Evolutionary conservation across 768 basidiomycete species (phyloP).

Genomic region (Plicaturopsis crispa): DNA sequence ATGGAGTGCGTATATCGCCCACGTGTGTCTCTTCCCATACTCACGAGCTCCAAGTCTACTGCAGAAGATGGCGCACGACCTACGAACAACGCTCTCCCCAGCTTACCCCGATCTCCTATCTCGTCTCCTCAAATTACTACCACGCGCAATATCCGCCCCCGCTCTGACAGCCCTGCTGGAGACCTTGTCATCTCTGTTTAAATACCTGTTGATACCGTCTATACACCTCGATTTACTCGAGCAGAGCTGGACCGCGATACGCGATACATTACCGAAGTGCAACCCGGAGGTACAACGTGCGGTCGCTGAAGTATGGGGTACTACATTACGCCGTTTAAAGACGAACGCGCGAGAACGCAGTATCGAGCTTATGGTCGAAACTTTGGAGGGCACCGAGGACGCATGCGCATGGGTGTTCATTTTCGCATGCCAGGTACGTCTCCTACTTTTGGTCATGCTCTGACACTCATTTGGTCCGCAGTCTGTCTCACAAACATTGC

Average conservation of each 20-base stretch:
- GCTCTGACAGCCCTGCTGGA: slow-evolving; percentile 58
- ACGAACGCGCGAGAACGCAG: slow-evolving; percentile 46
- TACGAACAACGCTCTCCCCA: slow-evolving; percentile 69
- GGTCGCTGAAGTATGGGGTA: slow-evolving; percentile 85
- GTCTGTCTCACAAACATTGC: slow-evolving; percentile 81
- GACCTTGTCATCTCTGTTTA: slow-evolving; percentile 64
- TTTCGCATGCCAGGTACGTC: slow-evolving; percentile 68
- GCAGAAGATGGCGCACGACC: slow-evolving; percentile 72
- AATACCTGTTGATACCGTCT: slow-evolving; percentile 62
- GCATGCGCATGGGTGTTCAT: slow-evolving; percentile 69
- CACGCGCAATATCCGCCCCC: slow-evolving; percentile 48
- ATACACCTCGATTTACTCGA: slow-evolving; percentile 44
- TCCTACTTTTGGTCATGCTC: neutral
- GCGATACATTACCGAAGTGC: slow-evolving; percentile 46
- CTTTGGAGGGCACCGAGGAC: slow-evolving; percentile 46
- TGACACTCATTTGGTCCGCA: slow-evolving; percentile 17
- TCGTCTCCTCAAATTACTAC: slow-evolving; percentile 49
- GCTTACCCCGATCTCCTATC: slow-evolving; percentile 49
- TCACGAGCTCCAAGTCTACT: slow-evolving; percentile 42
- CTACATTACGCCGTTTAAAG: slow-evolving; percentile 67
- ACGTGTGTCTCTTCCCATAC: neutral
- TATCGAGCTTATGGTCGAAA: slow-evolving; percentile 44
- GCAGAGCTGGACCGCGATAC: slow-evolving; percentile 53
- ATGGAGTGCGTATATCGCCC: slow-evolving; percentile 53
- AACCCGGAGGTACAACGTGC: slow-evolving; percentile 67